Base-by-base conservation (phyloP, 139 green algal genomes). In the Coccomyxa sp. region DNA sequence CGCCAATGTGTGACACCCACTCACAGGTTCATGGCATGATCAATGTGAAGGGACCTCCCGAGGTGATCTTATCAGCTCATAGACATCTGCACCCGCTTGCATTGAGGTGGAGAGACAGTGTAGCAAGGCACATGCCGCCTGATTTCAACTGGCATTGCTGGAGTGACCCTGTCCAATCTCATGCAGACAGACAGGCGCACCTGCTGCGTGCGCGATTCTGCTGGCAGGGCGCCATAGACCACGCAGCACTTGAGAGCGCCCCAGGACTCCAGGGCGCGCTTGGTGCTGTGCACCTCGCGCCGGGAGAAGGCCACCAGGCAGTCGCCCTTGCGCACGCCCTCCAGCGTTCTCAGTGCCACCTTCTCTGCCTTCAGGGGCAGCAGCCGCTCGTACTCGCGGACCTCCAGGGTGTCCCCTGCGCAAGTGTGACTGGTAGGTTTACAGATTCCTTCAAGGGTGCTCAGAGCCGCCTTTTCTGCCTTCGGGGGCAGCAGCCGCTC, bases 251-350 rank as follows among this genome's bases (percentile, higher is more conserved):
- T 34, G 64, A 38, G n/a, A 16, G 64, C 27, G 27, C 64, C 64
- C 24, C 14, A 10, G 29, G 27, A 34, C 24, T 71, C 64, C 24
- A 71, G 12, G 27, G 64, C n/a, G 64, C 64, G 64, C 64, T 71
- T 71, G 64, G 35, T 71, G 29, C 24, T 29, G 5, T 71, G 64
- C 64, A 71, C 71, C 6, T 91, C 88, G 0, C 55, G 50, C 33
- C 92, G 86, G 8, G 86, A 94, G 83, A 99, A 99, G 31, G 94
- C 95, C 12, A 99, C 94, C 6, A 99, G 76, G 80, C 90, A 96
- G 88, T 99, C 96, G 0, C 96, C 96, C 2, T 82, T 77, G 85
- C 89, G 68, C 41, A 97, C 87, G 27, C 58, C 78, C 0, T 12
- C 44, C 50, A 87, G 76, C 14, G 79, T 78, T 0, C 73, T 18